phyloP scores from a whole-genome alignment of 345 rosid genomes.

The Eucalyptus brandiana region DNA sequence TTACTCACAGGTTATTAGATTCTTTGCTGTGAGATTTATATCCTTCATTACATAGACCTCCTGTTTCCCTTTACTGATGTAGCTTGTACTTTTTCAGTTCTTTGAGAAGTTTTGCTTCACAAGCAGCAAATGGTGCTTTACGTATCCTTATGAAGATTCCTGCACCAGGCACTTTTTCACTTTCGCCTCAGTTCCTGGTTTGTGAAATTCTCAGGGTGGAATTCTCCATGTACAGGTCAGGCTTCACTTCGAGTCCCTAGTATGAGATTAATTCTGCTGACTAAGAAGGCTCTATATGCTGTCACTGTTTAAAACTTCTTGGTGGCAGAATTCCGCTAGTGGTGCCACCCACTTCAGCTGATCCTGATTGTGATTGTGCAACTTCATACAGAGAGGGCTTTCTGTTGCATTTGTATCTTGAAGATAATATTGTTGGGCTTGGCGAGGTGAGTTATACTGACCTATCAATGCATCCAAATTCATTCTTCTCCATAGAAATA shows the following conservation, averaged over 20 bases:
- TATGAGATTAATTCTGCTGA: not conserved
- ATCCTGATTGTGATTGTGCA: conserved; percentile 4
- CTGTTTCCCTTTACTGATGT: conserved; percentile 13
- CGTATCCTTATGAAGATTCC: conserved; percentile 25
- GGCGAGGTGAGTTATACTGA: conserved; percentile 63
- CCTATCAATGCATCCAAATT: not conserved
- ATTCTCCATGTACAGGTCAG: conserved; percentile 66
- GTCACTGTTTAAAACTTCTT: not conserved
- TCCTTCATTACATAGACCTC: not conserved
- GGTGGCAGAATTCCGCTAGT: conserved; percentile 52
- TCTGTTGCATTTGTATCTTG: conserved; percentile 63
- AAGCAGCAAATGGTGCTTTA: conserved; percentile 45
- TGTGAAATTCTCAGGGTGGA: conserved; percentile 42
- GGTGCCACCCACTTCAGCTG: conserved; percentile 59
- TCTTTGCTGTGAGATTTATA: not conserved
- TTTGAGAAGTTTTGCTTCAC: conserved; percentile 44
- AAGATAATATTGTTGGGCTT: conserved; percentile 72
- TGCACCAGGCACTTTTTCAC: conserved; percentile 6
- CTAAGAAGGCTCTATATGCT: not conserved
- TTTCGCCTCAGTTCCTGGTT: conserved; percentile 6
- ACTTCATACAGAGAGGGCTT: conserved; percentile 62
- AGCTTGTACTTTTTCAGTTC: conserved; percentile 27
- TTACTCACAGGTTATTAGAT: conserved; percentile 54
- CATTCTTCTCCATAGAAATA: not conserved
- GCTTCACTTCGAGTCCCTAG: not conserved